Percentiles rank a stretch among this genome's conserved stretches.
phyloP scores from a whole-genome alignment of 345 rosid species.

The Eucalyptus regnans region DNA sequence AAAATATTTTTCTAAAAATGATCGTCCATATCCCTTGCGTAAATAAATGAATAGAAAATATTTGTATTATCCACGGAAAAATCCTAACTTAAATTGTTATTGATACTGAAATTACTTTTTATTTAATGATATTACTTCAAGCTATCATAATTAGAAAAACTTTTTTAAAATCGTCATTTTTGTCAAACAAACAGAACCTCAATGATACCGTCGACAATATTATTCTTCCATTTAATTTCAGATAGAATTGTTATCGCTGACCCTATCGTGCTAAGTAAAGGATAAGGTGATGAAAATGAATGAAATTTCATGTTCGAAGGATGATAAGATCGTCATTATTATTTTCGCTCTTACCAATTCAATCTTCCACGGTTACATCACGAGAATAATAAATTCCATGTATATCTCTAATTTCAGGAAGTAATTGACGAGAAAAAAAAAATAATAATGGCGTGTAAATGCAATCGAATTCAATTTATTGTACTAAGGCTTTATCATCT shows the following conservation, averaged over 20 bases:
- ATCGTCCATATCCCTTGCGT: rapidly evolving
- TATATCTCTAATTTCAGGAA: no score
- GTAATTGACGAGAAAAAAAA: background rate
- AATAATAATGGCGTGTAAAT: background rate
- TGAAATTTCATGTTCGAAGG: background rate
- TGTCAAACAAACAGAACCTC: rapidly evolving
- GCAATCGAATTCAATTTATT: background rate
- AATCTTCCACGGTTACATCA: background rate
- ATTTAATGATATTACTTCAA: no score
- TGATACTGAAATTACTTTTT: no score
- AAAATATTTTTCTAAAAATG: no score
- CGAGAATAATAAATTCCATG: background rate
- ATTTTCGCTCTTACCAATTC: rapidly evolving
- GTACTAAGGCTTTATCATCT: background rate
- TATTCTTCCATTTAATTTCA: background rate
- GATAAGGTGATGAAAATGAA: background rate
- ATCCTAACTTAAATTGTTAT: no score
- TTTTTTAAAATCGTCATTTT: no score
- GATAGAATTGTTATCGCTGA: rapidly evolving
- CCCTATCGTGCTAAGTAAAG: rapidly evolving
- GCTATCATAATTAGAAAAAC: no score
- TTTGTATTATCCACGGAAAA: no score
- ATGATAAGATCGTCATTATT: background rate
- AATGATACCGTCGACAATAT: rapidly evolving
- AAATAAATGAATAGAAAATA: no score